phyloP scores from a whole-genome alignment of 23 red algal species.

The Pyropia yezoensis region DNA sequence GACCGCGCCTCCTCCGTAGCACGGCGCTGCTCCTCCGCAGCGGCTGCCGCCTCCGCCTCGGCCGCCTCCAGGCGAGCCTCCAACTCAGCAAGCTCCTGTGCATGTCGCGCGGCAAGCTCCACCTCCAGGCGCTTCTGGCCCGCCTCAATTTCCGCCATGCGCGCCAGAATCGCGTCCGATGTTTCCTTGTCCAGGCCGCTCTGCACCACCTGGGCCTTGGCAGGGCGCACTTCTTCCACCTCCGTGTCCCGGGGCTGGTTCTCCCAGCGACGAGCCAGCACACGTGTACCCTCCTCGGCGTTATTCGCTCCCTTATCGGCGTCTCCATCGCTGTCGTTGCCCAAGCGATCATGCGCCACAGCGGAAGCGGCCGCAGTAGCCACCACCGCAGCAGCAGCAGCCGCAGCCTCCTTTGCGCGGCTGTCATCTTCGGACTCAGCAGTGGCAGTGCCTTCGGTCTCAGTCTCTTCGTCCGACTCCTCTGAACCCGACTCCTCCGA shows the following conservation, averaged over 20 bases:
- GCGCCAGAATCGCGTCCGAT: slow-evolving; percentile 42
- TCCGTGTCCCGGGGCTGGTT: not conserved
- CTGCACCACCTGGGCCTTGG: not conserved
- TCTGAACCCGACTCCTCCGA: slow-evolving; percentile 3
- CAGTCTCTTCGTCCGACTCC: slow-evolving; percentile 8
- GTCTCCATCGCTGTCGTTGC: not conserved
- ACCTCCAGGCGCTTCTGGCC: slow-evolving; percentile 26
- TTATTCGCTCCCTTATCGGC: not conserved
- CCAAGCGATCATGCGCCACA: slow-evolving; percentile 6
- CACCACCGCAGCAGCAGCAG: slow-evolving; percentile 14
- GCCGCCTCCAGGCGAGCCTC: slow-evolving; percentile 36
- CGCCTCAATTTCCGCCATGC: slow-evolving; percentile 61
- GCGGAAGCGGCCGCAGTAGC: slow-evolving; percentile 17
- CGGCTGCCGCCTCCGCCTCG: slow-evolving; percentile 37
- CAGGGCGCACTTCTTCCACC: too few species aligned
- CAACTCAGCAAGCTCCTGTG: slow-evolving; percentile 54
- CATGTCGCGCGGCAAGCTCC: slow-evolving; percentile 45
- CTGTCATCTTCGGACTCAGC: slow-evolving; percentile 5
- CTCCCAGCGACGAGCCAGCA: not conserved
- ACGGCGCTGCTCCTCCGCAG: not conserved
- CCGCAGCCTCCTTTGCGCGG: slow-evolving; percentile 11
- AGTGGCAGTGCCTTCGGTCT: not conserved
- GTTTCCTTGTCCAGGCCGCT: slow-evolving; percentile 56
- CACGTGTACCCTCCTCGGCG: too few species aligned
- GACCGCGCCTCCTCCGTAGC: not conserved